phyloP scores from a whole-genome alignment of 2,329 filamentous ascomycete species.

The Lasiodiplodia citricola region DNA sequence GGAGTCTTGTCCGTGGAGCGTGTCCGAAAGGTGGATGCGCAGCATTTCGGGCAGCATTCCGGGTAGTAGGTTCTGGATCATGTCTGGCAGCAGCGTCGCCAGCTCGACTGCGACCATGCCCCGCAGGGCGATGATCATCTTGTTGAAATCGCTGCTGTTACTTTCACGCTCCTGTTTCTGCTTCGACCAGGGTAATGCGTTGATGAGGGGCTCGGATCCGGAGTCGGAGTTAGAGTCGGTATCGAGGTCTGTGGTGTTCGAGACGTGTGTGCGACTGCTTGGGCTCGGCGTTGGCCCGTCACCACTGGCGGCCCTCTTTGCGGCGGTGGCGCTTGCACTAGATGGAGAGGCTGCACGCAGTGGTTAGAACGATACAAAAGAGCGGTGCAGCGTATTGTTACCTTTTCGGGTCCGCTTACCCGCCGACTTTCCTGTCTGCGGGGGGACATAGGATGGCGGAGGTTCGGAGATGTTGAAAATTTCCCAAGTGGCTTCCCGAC shows the following conservation, averaged over 20 bases:
- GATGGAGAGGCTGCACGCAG: not conserved
- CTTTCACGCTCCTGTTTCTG: not conserved
- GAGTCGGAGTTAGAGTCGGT: not conserved
- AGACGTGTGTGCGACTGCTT: not conserved
- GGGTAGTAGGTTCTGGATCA: not conserved
- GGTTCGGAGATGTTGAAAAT: not conserved
- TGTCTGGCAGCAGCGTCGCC: not conserved
- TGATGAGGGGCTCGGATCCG: not conserved
- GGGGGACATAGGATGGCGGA: not conserved
- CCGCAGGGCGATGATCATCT: not conserved
- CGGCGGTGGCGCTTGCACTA: not conserved
- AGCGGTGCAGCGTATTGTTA: not conserved
- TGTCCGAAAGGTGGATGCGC: not conserved
- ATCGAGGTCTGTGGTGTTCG: not conserved
- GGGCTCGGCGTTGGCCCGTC: not conserved
- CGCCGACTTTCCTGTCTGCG: not conserved
- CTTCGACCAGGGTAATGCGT: not conserved
- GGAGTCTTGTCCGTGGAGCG: not conserved
- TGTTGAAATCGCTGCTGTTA: not conserved
- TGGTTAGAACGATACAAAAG: not conserved
- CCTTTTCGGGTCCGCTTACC: not conserved
- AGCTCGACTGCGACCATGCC: not conserved
- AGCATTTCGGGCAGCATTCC: not conserved
- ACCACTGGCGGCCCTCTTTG: not conserved
- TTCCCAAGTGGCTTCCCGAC: not conserved